Percentiles rank a stretch among this genome's conserved stretches.
These are phyloP conservation scores for Cicer pinnatifidum DNA, from an alignment of 306 rosid species.

Conservation along the genomic window DNA sequence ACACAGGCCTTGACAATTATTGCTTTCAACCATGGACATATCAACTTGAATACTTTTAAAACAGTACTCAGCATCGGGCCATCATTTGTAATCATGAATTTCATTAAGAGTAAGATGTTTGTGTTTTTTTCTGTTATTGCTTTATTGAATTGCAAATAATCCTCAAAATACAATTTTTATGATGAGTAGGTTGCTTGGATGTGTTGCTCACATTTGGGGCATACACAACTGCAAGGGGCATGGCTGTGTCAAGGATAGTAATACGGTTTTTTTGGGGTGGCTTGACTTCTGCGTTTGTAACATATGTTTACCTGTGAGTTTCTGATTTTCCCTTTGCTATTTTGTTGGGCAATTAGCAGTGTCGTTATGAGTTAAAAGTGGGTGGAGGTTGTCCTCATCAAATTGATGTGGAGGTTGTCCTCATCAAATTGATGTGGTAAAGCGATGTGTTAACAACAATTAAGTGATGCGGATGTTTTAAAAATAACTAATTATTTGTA, in stretches of 20 bases:
- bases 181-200: conserved; percentile 70
- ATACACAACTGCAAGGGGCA: conserved; percentile 87
- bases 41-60: conserved; percentile 74
- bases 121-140: conserved; percentile 38
- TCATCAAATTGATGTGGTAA: conserved; percentile 10
- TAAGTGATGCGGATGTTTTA: conserved; percentile 17
- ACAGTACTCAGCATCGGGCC: conserved; percentile 86
- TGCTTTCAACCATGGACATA: conserved; percentile 66
- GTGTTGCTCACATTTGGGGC: conserved; percentile 96
- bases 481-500: neutral
- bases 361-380: neutral
- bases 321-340: conserved; percentile 11
- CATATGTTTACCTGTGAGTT: conserved; percentile 83
- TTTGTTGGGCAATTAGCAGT: conserved; percentile 18
- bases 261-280: conserved; percentile 95
- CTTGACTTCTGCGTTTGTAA: conserved; percentile 70
- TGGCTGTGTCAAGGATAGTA: conserved; percentile 95
- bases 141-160: conserved; percentile 31
- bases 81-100: conserved; percentile 81
- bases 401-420: conserved; percentile 14
- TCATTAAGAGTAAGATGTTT: conserved; percentile 69
- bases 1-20: conserved; percentile 80
- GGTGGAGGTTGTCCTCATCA: conserved; percentile 12
- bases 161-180: conserved; percentile 35
- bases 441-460: neutral